Conservation (phyloP, 2,329 filamentous ascomycete genomes). For the Cordyceps tenuipes region DNA sequence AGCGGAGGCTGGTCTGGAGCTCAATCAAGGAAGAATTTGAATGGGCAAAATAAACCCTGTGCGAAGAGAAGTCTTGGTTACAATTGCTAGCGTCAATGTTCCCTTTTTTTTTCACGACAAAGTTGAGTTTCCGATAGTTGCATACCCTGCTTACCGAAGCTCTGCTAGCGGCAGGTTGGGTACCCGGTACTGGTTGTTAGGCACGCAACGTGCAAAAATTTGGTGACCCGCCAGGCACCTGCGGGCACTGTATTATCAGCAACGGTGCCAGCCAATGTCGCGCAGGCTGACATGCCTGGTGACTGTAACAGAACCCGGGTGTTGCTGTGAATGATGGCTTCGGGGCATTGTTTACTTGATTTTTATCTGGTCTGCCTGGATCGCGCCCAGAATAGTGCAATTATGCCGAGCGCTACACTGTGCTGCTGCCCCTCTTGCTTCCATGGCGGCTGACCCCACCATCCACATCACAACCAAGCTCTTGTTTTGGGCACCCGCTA, state of each 20-base stretch:
- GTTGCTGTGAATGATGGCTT: background rate
- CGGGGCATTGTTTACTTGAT: background rate
- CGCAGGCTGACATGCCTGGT: constrained; percentile 2
- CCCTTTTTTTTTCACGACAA: background rate
- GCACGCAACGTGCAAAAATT: background rate
- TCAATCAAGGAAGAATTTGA: background rate
- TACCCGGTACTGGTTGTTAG: background rate
- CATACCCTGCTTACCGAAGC: constrained; percentile 8
- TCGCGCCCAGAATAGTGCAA: background rate
- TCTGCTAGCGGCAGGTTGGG: background rate
- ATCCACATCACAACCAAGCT: constrained; percentile 10
- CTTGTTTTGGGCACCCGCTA: constrained; percentile 12
- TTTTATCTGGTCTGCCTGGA: background rate
- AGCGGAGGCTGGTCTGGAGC: background rate
- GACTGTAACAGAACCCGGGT: background rate
- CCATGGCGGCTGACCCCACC: constrained; percentile 5
- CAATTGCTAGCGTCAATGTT: background rate
- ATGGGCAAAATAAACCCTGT: background rate
- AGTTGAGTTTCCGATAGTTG: constrained; percentile 2
- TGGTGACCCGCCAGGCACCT: background rate
- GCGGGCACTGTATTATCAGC: constrained; percentile 3
- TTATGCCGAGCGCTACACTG: constrained; percentile 1
- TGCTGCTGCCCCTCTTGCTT: constrained; percentile 12
- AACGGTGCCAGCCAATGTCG: constrained; percentile 1
- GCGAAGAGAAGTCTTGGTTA: background rate